Evolutionary conservation across 441 rosid genomes (phyloP), one percentile per base, ranked within the genome.

Genomic region (Sinapis alba): DNA sequence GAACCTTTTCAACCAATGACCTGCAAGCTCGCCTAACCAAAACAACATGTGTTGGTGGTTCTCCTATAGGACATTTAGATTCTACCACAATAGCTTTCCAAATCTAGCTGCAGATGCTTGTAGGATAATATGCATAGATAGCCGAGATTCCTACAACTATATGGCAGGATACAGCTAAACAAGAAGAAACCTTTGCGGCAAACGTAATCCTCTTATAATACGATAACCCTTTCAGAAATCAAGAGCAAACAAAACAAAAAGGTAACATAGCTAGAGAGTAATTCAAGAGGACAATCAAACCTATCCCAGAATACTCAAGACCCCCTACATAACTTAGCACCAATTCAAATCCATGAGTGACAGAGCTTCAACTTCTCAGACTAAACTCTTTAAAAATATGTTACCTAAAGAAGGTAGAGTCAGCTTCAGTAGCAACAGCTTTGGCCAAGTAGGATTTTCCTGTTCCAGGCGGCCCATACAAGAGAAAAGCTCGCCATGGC

Each of bases 401-500:
- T 80, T 81, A 95, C 99, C 99, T 95, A 81, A 90, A 95, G 82
- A 95, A 93, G 9, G 98, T 93, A 26, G 99, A 96, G 69, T 96
- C 99, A 50, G 98, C 99, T 84, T 96, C 99, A 59, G 99, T 93
- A 50, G 99, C 99, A 77, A 96, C 99, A 81, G 99, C 99, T 83
- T 96, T 96, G 16, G 99, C 99, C 80, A 96, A 81, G 78, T 96
- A 96, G 13, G 99, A 96, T 83, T 96, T 96, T 60, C 99, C 99
- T 8, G 99, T 96, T 62, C 99, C 99, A 47, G 99, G 99, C 10
- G 99, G 99, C 7, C 99, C 98, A 72, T 91, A 96, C 78, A 96
- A 80, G 43, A 96, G 86, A 78, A 96, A 96, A 58, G 99, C 99
- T 83, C 98, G 83, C 99, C 99, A 96, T 1, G 99, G 99, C 50